Evolutionary conservation across 2,329 filamentous ascomycete genomes (phyloP).

Genomic region (Ascomycota sp.): DNA sequence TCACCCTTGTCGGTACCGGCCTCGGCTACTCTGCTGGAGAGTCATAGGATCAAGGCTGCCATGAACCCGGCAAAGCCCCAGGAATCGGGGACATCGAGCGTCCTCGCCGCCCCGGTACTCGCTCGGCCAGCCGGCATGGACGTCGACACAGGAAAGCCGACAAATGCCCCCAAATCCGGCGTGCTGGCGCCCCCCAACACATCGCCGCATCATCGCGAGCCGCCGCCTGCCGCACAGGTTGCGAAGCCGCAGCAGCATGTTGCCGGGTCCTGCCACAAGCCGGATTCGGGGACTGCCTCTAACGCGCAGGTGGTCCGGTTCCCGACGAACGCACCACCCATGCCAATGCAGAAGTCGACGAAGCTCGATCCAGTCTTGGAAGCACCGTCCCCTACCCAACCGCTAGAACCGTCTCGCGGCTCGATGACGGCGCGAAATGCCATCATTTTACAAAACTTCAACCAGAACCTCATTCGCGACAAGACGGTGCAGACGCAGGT

Average conservation of each 20-base stretch:
- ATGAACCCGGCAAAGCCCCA: constrained; percentile 1
- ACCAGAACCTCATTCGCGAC: constrained; percentile 31
- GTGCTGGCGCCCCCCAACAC: constrained; percentile 23
- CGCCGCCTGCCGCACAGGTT: constrained; percentile 1
- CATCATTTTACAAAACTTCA: constrained; percentile 37
- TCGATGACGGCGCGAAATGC: constrained; percentile 29
- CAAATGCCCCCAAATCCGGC: constrained; percentile 18
- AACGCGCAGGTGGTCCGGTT: too few species aligned
- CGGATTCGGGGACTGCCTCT: too few species aligned
- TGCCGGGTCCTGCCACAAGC: too few species aligned
- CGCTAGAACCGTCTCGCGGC: constrained; percentile 5
- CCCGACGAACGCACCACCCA: too few species aligned
- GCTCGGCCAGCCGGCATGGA: constrained; percentile 13
- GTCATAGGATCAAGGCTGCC: neutral
- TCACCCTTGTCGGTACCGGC: constrained; percentile 4
- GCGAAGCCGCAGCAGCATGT: too few species aligned
- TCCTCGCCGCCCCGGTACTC: constrained; percentile 17
- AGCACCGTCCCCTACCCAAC: neutral
- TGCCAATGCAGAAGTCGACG: too few species aligned
- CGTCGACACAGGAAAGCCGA: constrained; percentile 6
- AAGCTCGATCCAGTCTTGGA: too few species aligned
- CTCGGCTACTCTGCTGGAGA: constrained; percentile 3
- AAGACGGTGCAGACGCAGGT: constrained; percentile 34
- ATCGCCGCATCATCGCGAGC: constrained; percentile 7
- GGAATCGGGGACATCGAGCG: constrained; percentile 10